A percentile compares a stretch with the other conserved stretches of the same genome.
Conservation (phyloP, 768 basidiomycete species). For the Hydnum rufescens region DNA sequence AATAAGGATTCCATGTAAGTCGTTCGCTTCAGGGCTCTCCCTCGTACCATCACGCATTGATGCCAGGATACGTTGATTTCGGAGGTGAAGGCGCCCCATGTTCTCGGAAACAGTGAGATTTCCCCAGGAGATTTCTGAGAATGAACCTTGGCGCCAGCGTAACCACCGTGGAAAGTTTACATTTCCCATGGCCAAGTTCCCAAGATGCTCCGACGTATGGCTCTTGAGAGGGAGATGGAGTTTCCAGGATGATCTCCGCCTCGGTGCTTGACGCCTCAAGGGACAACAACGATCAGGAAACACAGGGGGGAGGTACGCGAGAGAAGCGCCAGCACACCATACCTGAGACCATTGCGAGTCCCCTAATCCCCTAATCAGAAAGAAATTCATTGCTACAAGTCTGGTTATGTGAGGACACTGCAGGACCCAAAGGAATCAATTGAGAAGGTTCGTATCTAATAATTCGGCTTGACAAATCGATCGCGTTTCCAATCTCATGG, state of each 20-base stretch:
- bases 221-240: conserved; percentile 39
- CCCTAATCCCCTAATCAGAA: conserved; percentile 61
- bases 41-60: conserved; percentile 60
- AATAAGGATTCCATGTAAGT: too few relatives aligned
- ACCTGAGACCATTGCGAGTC: too few relatives aligned
- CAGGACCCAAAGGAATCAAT: not conserved
- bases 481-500: too few relatives aligned
- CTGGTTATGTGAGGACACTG: conserved; percentile 73
- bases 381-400: conserved; percentile 67
- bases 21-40: too few relatives aligned
- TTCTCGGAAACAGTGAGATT: conserved; percentile 63
- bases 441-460: not conserved
- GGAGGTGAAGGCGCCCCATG: conserved; percentile 51
- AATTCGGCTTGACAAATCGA: conserved; percentile 33
- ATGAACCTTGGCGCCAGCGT: conserved; percentile 82
- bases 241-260: conserved; percentile 52
- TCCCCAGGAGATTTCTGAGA: conserved; percentile 57
- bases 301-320: not conserved
- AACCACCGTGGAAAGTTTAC: conserved; percentile 89
- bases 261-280: conserved; percentile 89
- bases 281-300: conserved; percentile 41
- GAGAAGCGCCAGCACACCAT: conserved; percentile 28
- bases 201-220: conserved; percentile 65
- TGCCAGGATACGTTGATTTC: conserved; percentile 59
- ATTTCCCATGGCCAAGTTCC: too few relatives aligned